Evolutionary conservation across 768 basidiomycete species (phyloP).

Genomic region (Suillus plorans): DNA sequence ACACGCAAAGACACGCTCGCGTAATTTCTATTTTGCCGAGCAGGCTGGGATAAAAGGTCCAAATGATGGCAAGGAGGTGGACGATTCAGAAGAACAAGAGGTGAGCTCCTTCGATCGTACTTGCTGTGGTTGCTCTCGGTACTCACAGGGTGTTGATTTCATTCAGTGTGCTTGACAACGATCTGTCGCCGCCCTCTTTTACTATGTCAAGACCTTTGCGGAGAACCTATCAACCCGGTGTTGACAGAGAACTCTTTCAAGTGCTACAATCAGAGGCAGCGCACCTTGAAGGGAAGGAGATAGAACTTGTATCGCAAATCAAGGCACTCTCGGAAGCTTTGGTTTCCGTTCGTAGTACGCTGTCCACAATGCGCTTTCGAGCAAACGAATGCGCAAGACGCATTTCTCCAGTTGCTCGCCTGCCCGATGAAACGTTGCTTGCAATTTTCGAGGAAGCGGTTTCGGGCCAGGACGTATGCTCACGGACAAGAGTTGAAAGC

Average conservation of each 20-base stretch:
- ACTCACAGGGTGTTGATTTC: neutral
- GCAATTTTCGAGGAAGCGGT: conserved; percentile 32
- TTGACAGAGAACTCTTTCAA: neutral
- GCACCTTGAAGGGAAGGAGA: neutral
- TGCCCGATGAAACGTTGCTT: conserved; percentile 32
- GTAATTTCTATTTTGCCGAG: neutral
- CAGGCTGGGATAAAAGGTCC: neutral
- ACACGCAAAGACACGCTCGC: neutral
- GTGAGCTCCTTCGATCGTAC: neutral
- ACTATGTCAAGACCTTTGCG: neutral
- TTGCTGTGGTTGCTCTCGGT: neutral
- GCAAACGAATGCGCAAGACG: conserved; percentile 31
- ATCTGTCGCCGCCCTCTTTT: neutral
- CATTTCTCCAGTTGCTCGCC: conserved; percentile 27
- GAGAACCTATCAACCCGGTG: neutral
- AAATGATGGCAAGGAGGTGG: neutral
- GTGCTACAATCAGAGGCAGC: neutral
- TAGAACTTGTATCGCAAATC: neutral
- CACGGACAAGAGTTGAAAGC: conserved; percentile 21
- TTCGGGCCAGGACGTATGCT: conserved; percentile 20
- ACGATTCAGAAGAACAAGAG: neutral
- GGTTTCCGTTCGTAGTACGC: neutral
- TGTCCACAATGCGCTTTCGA: conserved; percentile 21
- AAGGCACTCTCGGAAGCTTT: neutral
- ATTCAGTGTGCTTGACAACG: neutral